Percentiles rank a stretch among this genome's conserved stretches.
These are phyloP conservation scores for Salisapilia sapeloensis DNA, from an alignment of 352 stramenopile genomes.

Conservation along the genomic window DNA sequence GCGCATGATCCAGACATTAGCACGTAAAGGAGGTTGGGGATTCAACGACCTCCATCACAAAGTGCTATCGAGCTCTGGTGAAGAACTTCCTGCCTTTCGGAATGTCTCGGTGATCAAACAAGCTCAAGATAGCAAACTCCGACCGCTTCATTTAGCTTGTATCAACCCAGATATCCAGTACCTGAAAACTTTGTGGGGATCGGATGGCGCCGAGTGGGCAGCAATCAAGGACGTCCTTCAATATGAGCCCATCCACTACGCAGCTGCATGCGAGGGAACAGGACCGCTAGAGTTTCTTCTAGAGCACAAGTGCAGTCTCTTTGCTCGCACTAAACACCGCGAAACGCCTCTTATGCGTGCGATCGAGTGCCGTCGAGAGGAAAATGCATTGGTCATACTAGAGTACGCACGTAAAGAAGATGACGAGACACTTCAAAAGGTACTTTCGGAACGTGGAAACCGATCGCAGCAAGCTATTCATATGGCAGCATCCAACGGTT, in stretches of 20 bases:
- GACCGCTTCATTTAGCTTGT: constrained; percentile 44
- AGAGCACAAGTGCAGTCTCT: constrained; percentile 30
- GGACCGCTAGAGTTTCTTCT: constrained; percentile 41
- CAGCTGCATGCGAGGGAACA: constrained; percentile 26
- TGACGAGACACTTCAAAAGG: constrained; percentile 10
- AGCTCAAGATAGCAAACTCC: constrained; percentile 33
- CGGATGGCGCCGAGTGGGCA: constrained; percentile 23
- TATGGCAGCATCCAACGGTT: constrained; percentile 25
- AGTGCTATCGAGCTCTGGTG: constrained; percentile 20
- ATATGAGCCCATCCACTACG: constrained; percentile 55
- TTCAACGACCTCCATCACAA: constrained; percentile 47
- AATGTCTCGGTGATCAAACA: constrained; percentile 54
- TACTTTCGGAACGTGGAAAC: constrained; percentile 25
- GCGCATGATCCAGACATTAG: constrained; percentile 35
- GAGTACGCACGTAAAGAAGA: constrained; percentile 26
- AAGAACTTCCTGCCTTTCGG: constrained; percentile 27
- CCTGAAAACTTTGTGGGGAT: constrained; percentile 35
- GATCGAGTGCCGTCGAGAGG: constrained; percentile 17
- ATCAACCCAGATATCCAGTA: constrained; percentile 65
- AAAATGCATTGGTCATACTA: constrained; percentile 40
- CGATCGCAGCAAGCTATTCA: constrained; percentile 41
- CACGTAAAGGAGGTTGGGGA: constrained; percentile 29
- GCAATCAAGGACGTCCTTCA: constrained; percentile 34
- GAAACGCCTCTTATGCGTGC: constrained; percentile 51
- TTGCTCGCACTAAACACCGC: constrained; percentile 32